Percentiles rank a stretch among this genome's conserved stretches.
These are phyloP conservation scores for Royoungia palumana DNA, from an alignment of 768 basidiomycete genomes.

Conservation along the genomic window DNA sequence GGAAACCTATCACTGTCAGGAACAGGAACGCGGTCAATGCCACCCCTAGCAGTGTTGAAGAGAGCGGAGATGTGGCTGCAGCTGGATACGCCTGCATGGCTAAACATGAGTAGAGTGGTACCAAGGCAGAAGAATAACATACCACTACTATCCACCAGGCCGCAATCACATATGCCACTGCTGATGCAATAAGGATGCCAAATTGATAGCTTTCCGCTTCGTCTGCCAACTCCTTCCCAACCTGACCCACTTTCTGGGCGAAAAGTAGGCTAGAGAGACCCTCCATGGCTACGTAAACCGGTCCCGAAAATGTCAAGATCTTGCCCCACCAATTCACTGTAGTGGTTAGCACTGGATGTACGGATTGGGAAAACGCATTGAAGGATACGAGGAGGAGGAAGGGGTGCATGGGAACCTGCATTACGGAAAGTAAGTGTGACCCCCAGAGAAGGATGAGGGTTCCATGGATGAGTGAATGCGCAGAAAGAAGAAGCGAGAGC, in stretches of 20 bases:
- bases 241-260: conserved; percentile 76
- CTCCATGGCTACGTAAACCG: conserved; percentile 78
- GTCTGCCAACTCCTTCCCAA: conserved; percentile 68
- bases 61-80: conserved; percentile 78
- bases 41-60: conserved; percentile 85
- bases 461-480: conserved; percentile 80
- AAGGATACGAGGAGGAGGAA: conserved; percentile 84
- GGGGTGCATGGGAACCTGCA: conserved; percentile 85
- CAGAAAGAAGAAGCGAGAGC: conserved; percentile 71
- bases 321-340: conserved; percentile 72
- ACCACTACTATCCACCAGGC: conserved; percentile 87
- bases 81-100: conserved; percentile 68
- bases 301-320: conserved; percentile 65
- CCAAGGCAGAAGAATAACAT: conserved; percentile 30
- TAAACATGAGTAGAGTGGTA: conserved; percentile 9
- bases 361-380: conserved; percentile 72
- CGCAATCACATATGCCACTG: conserved; percentile 74
- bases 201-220: conserved; percentile 77
- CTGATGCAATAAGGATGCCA: conserved; percentile 68
- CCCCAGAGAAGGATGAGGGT: conserved; percentile 71
- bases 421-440: conserved; percentile 65
- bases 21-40: conserved; percentile 88
- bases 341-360: conserved; percentile 53
- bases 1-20: conserved; percentile 89
- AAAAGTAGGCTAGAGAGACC: conserved; percentile 82